These are phyloP conservation scores for Grosmannia penicillata DNA, from an alignment of 2,329 filamentous ascomycete species.

Conservation along the genomic window DNA sequence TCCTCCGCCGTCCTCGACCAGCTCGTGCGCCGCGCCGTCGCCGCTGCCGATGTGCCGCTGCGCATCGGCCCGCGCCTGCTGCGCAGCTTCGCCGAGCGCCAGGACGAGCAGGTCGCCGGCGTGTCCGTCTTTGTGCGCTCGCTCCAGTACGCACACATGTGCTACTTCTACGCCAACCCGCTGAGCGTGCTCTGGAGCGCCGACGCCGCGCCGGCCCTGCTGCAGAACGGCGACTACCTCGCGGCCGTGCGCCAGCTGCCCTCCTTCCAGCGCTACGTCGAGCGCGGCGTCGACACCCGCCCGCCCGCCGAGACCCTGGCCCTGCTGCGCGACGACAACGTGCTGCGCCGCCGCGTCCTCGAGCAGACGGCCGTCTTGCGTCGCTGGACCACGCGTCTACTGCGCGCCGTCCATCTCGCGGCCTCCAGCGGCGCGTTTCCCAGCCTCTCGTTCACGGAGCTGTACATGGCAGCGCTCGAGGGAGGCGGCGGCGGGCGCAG, in stretches of 20 bases:
- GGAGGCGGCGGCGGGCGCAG: not conserved
- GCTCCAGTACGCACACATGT: conserved; percentile 71
- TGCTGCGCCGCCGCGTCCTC: conserved; percentile 20
- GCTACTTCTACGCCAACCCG: conserved; percentile 68
- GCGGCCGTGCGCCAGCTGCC: conserved; percentile 53
- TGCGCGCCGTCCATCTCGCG: conserved; percentile 34
- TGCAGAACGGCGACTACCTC: conserved; percentile 43
- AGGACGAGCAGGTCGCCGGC: conserved; percentile 63
- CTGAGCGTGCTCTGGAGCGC: conserved; percentile 47
- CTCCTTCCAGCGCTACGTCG: conserved; percentile 49
- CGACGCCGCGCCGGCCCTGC: conserved; percentile 10
- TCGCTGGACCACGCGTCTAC: conserved; percentile 23
- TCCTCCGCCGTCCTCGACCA: conserved; percentile 57
- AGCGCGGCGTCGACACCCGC: conserved; percentile 27
- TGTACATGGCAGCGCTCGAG: conserved; percentile 46
- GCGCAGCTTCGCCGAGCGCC: conserved; percentile 50
- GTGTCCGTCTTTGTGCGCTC: conserved; percentile 58
- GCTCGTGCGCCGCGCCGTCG: conserved; percentile 52
- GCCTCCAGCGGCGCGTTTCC: conserved; percentile 17
- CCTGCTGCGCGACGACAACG: conserved; percentile 3
- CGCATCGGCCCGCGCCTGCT: conserved; percentile 51
- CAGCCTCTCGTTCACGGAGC: conserved; percentile 27
- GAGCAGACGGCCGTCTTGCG: conserved; percentile 18
- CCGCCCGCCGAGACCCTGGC: conserved; percentile 28
- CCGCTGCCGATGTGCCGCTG: conserved; percentile 38